Evolutionary conservation across 2,329 filamentous ascomycete genomes (phyloP), one percentile per base, ranked within the genome.

Genomic region (Periconia digitata): DNA sequence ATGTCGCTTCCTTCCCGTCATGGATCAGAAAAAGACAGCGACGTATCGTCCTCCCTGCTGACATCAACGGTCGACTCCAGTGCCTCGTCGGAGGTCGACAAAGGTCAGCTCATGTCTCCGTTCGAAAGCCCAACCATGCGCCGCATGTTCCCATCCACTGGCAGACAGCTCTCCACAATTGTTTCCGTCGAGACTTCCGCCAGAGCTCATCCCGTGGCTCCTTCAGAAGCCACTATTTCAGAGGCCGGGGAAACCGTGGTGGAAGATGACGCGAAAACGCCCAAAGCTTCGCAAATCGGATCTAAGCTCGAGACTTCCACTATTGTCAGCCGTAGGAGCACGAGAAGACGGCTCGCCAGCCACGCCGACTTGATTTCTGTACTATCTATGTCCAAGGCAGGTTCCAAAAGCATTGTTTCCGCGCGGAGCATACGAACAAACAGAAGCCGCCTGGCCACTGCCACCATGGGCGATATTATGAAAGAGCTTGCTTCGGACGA

Each of bases 351-450:
- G 50, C 79, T 96, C 34, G 96, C 92, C 3, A 95, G 89, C 50
- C 92, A 97, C 71, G 91, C 91, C 15, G 94, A 99, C 70, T 79
- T 99, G 20, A 90, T 99, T 34, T 97, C 94, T 0, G 90, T 96
- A 2, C 77, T 99, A 8, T 97, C 92, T 0, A 74, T 90, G 49
- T 85, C 86, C 40, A 74, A 71, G 43, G 79, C 80, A 41, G 80
- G 85, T 49, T 82, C 80, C 50, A 84, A 79, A 63, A 91, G 86
- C 64, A 84, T 90, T 51, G 82, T 85, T 49, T 92, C 90, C 20
- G 84, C 87, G 22, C 84, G 88, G 38, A 95, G 90, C 69, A 82
- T 94, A 47, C 85, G 90, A 47, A 87, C 86, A 22, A 85, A 85
- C 59, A 84, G 85, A 50, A 87, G 83, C 62, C 80, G 81, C 29